phyloP scores from a whole-genome alignment of 257 asterid species.

The Solanum corneliomulleri region DNA sequence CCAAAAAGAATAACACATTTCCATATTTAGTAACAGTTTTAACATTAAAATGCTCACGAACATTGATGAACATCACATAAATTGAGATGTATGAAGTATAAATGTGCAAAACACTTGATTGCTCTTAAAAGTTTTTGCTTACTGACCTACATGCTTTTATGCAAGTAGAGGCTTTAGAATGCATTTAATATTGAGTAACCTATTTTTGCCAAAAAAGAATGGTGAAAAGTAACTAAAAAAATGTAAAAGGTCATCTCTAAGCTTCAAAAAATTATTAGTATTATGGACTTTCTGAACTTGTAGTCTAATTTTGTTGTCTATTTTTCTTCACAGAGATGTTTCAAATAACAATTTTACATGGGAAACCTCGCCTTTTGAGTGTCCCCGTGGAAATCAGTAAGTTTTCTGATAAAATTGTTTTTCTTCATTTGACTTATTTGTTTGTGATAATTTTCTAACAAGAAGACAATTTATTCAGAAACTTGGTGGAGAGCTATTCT shows the following conservation, averaged over 20 bases:
- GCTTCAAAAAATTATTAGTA: not conserved
- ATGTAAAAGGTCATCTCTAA: not conserved
- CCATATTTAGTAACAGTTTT: not conserved
- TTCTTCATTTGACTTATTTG: not conserved
- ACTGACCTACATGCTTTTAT: not conserved
- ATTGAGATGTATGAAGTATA: not conserved
- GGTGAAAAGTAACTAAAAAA: not conserved
- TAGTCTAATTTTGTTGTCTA: not conserved
- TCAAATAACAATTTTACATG: conserved; percentile 68
- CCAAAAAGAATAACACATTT: not conserved
- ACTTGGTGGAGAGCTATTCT: conserved; percentile 76
- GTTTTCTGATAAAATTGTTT: conserved; percentile 8
- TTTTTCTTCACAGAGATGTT: conserved; percentile 51
- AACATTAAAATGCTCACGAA: not conserved
- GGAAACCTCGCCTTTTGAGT: conserved; percentile 38
- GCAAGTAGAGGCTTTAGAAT: not conserved
- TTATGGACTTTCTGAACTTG: not conserved
- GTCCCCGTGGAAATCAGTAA: conserved; percentile 77
- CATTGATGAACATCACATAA: not conserved
- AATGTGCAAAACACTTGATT: not conserved
- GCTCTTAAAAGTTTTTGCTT: not conserved
- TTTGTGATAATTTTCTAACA: not conserved
- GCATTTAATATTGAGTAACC: not conserved
- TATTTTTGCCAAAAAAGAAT: not conserved
- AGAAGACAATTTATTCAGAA: conserved; percentile 32